Base-by-base conservation (phyloP, 78 protist genomes). In the Protostelium mycophagum region DNA sequence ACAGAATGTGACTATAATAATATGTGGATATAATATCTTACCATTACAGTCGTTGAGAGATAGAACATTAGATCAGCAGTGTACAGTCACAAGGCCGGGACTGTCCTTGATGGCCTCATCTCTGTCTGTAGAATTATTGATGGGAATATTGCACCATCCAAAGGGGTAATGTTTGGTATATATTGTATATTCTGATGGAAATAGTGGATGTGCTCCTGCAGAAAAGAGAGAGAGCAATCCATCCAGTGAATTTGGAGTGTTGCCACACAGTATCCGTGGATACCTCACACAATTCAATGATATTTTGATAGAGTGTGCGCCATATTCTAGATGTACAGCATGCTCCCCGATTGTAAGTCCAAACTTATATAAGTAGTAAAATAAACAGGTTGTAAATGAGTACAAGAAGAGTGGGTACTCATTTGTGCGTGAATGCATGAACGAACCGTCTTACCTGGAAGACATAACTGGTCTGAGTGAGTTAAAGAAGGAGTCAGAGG, bases 51-150 rank as follows among this genome's bases (percentile, higher is more conserved):
- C 96, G 36, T 5, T 94, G 28, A 51, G 91, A n/a, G 98, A 97
- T 86, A 95, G 99, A 88, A 97, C 99, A 28, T 96, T 99, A 35
- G 99, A 99, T 94, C 99, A 98, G 96, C 99, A 97, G 87, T 99
- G 99, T 93, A 98, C 99, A 0, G 99, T 98, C 28, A 92, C 98
- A 0, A 95, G 99, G 25, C 99, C 99, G 0, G 99, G 99, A 1
- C 84, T 96, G 25, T 89, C 98, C 34, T 90, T 88, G 37, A 85
- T 98, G 37, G 98, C 99, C 0, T 37, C 95, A 0, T 88, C 99
- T 0, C 83, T 94, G 16, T 98, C 98, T 1, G 99, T 98, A 1
- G 99, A 99, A 90, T 73, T 98, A 28, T 31, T 94, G 34, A 95
- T 97, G 36, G 31, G 97, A n/a, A 25, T 97, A 34, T 34, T 95